These are phyloP conservation scores for Chamaecyparis obtusa DNA, from an alignment of 75 land plant species.

Conservation along the genomic window DNA sequence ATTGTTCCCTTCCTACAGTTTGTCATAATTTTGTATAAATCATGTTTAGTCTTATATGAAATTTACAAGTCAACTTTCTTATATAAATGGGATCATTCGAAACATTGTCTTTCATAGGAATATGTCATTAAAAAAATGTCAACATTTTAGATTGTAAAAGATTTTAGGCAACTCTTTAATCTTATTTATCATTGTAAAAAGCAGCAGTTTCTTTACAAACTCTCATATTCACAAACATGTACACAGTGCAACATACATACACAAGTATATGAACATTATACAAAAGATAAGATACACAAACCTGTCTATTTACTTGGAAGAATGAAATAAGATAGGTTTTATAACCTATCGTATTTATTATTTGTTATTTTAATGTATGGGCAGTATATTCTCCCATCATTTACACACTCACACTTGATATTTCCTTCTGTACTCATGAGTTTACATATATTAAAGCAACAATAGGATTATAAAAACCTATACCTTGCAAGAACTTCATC, in stretches of 20 bases:
- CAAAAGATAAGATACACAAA: neutral
- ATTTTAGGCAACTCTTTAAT: neutral
- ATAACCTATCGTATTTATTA: neutral
- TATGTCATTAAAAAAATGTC: neutral
- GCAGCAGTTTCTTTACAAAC: neutral
- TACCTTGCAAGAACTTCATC: constrained; percentile 38
- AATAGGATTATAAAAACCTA: neutral
- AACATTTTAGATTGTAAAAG: neutral
- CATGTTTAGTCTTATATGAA: neutral
- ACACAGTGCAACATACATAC: neutral
- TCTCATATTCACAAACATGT: neutral
- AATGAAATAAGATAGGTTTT: neutral
- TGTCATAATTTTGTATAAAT: neutral
- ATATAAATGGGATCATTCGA: too few species aligned
- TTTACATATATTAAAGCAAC: neutral
- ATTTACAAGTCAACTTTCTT: neutral
- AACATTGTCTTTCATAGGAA: neutral
- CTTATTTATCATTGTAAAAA: neutral
- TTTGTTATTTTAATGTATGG: neutral
- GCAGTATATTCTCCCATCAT: neutral
- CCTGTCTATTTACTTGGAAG: neutral
- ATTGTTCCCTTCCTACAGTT: neutral
- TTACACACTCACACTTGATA: neutral
- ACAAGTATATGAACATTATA: neutral
- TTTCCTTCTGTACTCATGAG: neutral